These are phyloP conservation scores for Phytophthora agathidicida DNA, from an alignment of 352 stramenopile genomes.

Conservation along the genomic window DNA sequence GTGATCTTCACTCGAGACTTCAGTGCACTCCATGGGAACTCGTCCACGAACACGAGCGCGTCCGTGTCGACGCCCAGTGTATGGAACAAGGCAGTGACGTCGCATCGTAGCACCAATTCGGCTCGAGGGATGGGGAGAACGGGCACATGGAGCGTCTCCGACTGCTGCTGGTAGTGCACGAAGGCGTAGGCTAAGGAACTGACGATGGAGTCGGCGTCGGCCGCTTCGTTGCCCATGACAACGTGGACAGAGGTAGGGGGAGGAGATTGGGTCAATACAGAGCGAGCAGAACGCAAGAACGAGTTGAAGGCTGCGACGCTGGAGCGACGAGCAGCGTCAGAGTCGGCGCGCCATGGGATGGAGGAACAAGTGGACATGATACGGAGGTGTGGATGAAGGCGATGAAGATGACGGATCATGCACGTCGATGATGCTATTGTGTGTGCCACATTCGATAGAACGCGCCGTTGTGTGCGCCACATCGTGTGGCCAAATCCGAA, in stretches of 20 bases:
- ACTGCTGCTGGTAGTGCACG: slow-evolving; percentile 30
- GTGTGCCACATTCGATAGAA: not conserved
- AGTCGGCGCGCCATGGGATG: slow-evolving; percentile 19
- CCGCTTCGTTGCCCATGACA: slow-evolving; percentile 81
- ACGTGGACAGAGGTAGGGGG: slow-evolving; percentile 45
- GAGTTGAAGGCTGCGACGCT: slow-evolving; percentile 28
- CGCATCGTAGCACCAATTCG: slow-evolving; percentile 69
- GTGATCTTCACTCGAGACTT: slow-evolving; percentile 43
- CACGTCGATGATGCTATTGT: not conserved
- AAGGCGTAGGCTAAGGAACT: slow-evolving; percentile 78
- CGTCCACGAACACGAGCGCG: slow-evolving; percentile 75
- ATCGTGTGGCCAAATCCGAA: slow-evolving; percentile 16
- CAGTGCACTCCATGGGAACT: slow-evolving; percentile 72
- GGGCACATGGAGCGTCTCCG: slow-evolving; percentile 42
- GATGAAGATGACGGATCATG: slow-evolving; percentile 10
- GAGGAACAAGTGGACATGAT: slow-evolving; percentile 9
- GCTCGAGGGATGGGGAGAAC: slow-evolving; percentile 69
- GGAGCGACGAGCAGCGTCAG: slow-evolving; percentile 1
- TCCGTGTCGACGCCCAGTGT: slow-evolving; percentile 55
- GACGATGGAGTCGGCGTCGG: slow-evolving; percentile 85
- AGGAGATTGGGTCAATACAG: not conserved
- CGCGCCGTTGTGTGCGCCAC: not conserved
- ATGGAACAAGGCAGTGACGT: slow-evolving; percentile 68
- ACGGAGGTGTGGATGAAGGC: slow-evolving; percentile 2
- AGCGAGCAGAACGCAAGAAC: slow-evolving; percentile 24